Evolutionary conservation across 2,329 filamentous ascomycete genomes (phyloP).

Genomic region (Scedosporium boydii): DNA sequence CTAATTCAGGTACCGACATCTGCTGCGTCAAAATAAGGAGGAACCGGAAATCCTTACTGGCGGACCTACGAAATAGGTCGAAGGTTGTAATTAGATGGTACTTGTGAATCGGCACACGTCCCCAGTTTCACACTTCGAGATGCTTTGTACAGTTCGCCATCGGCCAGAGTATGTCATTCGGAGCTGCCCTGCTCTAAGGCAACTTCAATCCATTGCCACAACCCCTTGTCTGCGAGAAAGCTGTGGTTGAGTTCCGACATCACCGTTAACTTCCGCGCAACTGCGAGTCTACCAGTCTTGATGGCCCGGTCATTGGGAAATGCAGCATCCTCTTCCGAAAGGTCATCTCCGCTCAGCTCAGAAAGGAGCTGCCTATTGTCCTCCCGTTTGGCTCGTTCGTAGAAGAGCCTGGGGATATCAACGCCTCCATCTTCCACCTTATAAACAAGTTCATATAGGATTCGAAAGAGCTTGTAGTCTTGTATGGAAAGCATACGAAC

Average conservation of each 20-base stretch:
- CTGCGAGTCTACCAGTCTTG: not conserved
- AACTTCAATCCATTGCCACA: not conserved
- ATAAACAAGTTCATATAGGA: constrained; percentile 9
- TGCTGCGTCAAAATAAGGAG: not conserved
- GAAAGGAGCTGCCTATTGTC: constrained; percentile 9
- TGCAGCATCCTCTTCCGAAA: not conserved
- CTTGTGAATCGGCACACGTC: not conserved
- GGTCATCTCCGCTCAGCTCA: constrained; percentile 9
- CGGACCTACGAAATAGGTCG: not conserved
- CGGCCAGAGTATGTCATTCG: no score
- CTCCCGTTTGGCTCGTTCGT: constrained; percentile 6
- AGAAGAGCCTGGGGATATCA: constrained; percentile 7
- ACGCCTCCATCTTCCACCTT: not conserved
- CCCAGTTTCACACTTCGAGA: no score
- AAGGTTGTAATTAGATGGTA: not conserved
- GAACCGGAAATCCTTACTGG: not conserved
- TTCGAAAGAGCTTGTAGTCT: constrained; percentile 10
- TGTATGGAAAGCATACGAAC: constrained; percentile 11
- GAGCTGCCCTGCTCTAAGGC: not conserved
- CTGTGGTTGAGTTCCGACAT: not conserved
- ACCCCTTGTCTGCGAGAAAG: not conserved
- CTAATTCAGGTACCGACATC: not conserved
- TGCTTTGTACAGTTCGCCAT: no score
- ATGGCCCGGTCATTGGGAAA: not conserved
- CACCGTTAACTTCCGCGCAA: not conserved